Conservation (phyloP, 345 rosid species). For the Citrus sp. region DNA sequence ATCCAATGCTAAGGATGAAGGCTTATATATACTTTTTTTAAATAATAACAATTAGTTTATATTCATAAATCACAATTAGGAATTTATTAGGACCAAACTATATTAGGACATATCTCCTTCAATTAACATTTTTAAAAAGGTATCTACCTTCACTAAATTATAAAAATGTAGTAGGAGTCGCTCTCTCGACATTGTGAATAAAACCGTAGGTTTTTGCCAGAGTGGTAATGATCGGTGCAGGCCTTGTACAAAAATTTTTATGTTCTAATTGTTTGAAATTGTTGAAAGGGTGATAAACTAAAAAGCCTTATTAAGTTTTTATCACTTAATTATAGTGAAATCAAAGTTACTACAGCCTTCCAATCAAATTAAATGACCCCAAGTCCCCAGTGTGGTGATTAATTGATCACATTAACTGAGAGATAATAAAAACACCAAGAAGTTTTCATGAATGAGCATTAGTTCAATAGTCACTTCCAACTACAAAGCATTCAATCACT, state of each 20-base stretch:
- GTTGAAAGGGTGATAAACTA: not conserved
- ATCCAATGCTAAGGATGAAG: constrained; percentile 23
- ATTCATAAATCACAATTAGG: too few relatives aligned
- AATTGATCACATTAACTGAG: not conserved
- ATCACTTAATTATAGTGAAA: not conserved
- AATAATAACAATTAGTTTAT: too few relatives aligned
- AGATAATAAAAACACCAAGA: not conserved
- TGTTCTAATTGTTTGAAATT: not conserved
- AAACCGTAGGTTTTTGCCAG: too few relatives aligned
- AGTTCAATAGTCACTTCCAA: not conserved
- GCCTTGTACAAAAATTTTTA: not conserved
- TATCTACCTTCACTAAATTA: too few relatives aligned
- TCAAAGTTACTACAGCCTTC: not conserved
- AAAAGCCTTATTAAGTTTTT: too few relatives aligned
- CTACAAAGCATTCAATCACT: not conserved
- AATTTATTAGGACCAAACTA: too few relatives aligned
- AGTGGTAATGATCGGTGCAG: too few relatives aligned
- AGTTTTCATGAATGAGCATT: not conserved
- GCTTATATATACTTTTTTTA: too few relatives aligned
- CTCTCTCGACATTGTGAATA: too few relatives aligned
- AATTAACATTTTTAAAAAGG: too few relatives aligned
- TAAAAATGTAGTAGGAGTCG: too few relatives aligned
- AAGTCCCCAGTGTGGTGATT: not conserved
- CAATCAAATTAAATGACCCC: not conserved
- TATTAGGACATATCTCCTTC: too few relatives aligned